Evolutionary conservation across 345 rosid species (phyloP), one percentile per base, ranked within the genome.

Genomic region (Cardamine chenopodiifolia): DNA sequence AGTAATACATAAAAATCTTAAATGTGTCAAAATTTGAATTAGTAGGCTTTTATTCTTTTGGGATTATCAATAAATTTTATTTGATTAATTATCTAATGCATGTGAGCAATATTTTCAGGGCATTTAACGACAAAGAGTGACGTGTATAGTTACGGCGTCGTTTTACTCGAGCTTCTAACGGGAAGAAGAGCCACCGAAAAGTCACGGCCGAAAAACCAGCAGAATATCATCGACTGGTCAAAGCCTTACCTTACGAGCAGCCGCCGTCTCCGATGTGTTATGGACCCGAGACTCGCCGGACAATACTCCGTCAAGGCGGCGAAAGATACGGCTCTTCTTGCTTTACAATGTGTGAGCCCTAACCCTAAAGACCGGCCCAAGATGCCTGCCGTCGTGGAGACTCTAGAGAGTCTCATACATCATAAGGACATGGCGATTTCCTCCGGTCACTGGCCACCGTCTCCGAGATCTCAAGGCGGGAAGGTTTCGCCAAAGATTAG

Each of bases 301-400:
- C 97, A 94, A 66, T 94, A 94, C 71, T 91, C 97, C 0, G 86
- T 91, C 1, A 94, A 85, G 72, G 98, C 95, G n/a, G 93, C 97
- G 3, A 94, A 90, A 68, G 90, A 84, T 25, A 81, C 86, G 72
- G 97, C 90, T 42, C 62, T 59, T 23, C 66, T 94, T 10, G 91
- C 97, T 0, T 68, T 78, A 9, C 93, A 85, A 12, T 94, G 98
- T 83, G 77, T 85, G 23, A 90, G 95, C 57, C 76, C 86, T 76
- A 88, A 86, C 79, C 97, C 98, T 15, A 94, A 84, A 78, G 96
- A 94, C 74, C 83, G 98, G 70, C 98, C 98, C 1, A 88, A 82
- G 70, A 89, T 91, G 97, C 81, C 86, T 7, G 82, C 83, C 42
- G 42, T 91, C 17, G 78, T 87, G n/a, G 91, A 89, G 32, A 61